Evolutionary conservation across 306 rosid genomes (phyloP), one percentile per base, ranked within the genome.

Genomic region (Lablab purpureus): DNA sequence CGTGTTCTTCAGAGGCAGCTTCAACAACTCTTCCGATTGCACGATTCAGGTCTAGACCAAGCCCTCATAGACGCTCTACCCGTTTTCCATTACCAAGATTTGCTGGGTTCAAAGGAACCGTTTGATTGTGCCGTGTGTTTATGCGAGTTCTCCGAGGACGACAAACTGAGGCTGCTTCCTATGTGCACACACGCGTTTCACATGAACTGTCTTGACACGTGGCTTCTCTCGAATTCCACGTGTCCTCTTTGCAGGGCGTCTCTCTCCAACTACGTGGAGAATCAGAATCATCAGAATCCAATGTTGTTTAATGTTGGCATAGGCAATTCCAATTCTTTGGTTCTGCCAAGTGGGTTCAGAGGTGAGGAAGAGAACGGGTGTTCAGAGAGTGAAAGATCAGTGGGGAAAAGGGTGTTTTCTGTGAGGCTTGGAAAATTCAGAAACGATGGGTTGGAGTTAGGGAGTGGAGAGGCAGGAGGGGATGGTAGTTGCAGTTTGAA

Each of bases 51-150:
- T 23, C 74, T 94, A 34, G 95, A 94, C 36, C 97, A 92, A 71
- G 17, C 92, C 41, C 68, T 84, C 76, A 81, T 94, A 37, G 95
- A 94, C 45, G 77, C 90, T 32, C 83, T 94, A 10, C 99, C 99
- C 23, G 71, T 91, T 40, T 94, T 94, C 85, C 59, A 12, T 71
- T 94, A 89, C 83, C 72, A 83, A 79, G 94, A 91, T 46, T 71
- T 92, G 14, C 27, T 91, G 77, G 95, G 92, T 11, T 64, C 68
- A 27, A 86, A 92, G 76, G 97, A 87, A 74, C 97, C 97, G 0
- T 92, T 91, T 45, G 99, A 94, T 43, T 94, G 99, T 82, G 90
- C 97, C 5, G 92, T 94, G 56, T 94, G 99, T 78, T 86, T 94
- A 0, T 86, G 86, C 66, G 97, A 88, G 37, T 92, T 92, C 71